Evolutionary conservation across 805 yeast genomes (phyloP), one percentile per base, ranked within the genome.

Genomic region (Saccharomycopsis guyanensis): DNA sequence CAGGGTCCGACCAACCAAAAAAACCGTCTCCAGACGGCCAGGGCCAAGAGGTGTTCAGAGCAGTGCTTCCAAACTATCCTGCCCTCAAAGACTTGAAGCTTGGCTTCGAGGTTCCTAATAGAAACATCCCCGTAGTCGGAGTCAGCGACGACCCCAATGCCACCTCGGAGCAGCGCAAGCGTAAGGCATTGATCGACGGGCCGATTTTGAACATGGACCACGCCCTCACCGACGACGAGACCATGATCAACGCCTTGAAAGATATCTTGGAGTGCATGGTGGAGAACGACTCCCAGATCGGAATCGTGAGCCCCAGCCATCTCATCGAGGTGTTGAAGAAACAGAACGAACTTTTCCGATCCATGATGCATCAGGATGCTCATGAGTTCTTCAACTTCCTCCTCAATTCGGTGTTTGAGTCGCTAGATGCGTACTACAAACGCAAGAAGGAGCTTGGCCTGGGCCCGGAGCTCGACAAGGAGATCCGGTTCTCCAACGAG

Each of bases 341-440:
- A 47, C 89, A 86, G 54, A 93, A 91, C 60, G 85, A 80, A 55
- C 67, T 91, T 56, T 93, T 93, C 62, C 71, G 95, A 52, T 82
- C 87, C 47, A 80, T 85, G 37, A 89, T 88, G 96, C 98, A 93
- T 61, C 98, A 93, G 60, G 98, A 93, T 68, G 97, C 97, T 3
- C 98, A 93, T 64, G 98, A 93, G 65, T 93, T 93, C 63, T 72
- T 89, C 59, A 91, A 89, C 61, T 89, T 85, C 58, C 61, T 89
- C 55, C 68, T 93, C 44, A 93, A 93, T 62, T 88, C 85, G 52
- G 71, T 83, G 56, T 27, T 45, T 63, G 64, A 70, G 55, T 55
- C 59, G 23, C 64, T 72, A 23, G 73, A 70, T 38, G 47, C 24
- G 8, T 61, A 63, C 48, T 53, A 52, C 42, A 43, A 42, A 16